These are phyloP conservation scores for Geoglossum glabrum DNA, from an alignment of 495 filamentous ascomycete genomes.

Conservation along the genomic window DNA sequence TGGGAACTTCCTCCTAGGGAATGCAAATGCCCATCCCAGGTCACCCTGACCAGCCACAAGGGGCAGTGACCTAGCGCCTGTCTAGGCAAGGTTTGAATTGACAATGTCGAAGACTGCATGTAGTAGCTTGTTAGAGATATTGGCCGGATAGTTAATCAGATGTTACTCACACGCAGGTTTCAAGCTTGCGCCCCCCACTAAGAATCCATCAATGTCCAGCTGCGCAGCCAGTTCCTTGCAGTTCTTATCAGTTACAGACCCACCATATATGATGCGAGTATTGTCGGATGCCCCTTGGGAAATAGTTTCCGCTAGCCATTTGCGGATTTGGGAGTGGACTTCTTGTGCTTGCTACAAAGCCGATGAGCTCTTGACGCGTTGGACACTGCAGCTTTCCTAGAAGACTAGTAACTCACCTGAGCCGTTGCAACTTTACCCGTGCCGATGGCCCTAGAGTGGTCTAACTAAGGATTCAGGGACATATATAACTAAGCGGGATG, in stretches of 20 bases:
- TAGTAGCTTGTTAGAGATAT: slow-evolving; percentile 9
- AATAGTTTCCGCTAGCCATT: slow-evolving; percentile 63
- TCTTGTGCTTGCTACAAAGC: slow-evolving; percentile 56
- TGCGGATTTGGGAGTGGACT: slow-evolving; percentile 78
- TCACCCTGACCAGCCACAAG: not conserved
- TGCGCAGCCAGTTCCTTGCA: slow-evolving; percentile 79
- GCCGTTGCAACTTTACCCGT: slow-evolving; percentile 94
- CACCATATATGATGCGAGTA: slow-evolving; percentile 87
- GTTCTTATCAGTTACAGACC: slow-evolving; percentile 96
- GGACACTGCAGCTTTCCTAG: not conserved
- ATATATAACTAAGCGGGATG: not conserved
- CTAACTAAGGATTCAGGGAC: not conserved
- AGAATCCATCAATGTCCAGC: slow-evolving; percentile 91
- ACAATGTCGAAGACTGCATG: slow-evolving; percentile 52
- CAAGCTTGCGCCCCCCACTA: slow-evolving; percentile 92
- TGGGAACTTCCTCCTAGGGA: not conserved
- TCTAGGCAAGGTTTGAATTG: slow-evolving; percentile 21
- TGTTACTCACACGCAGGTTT: slow-evolving; percentile 85
- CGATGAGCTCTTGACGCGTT: not conserved
- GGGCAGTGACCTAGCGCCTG: not conserved
- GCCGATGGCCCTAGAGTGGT: slow-evolving; percentile 51
- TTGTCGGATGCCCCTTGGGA: slow-evolving; percentile 48
- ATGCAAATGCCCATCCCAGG: not conserved
- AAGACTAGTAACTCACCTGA: slow-evolving; percentile 19
- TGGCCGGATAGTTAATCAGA: too few species aligned